phyloP scores from a whole-genome alignment of 305 asterid species.

The Fraxinus velutina region DNA sequence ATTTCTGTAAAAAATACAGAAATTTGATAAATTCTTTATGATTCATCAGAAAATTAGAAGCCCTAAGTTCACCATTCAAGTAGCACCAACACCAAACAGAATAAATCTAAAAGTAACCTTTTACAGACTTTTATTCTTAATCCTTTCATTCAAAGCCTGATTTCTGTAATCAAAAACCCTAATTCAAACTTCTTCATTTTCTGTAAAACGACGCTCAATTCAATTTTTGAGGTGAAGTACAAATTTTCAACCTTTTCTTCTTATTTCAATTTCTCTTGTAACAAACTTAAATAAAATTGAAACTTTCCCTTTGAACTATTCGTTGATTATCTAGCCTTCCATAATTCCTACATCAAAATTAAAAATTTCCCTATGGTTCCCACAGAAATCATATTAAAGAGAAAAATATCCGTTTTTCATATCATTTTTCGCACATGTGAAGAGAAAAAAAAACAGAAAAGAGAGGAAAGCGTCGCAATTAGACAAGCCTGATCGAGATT shows the following conservation, averaged over 20 bases:
- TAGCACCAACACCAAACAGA: background rate
- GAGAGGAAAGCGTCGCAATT: background rate
- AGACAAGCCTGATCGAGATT: slow-evolving; percentile 66
- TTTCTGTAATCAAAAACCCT: background rate
- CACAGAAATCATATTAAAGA: background rate
- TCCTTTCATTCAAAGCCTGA: background rate
- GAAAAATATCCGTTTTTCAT: background rate
- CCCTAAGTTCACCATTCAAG: slow-evolving; percentile 2
- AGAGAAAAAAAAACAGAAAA: slow-evolving; percentile 4
- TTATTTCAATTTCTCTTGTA: background rate
- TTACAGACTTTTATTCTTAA: background rate
- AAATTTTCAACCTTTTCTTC: background rate
- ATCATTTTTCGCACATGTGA: background rate
- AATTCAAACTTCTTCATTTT: background rate
- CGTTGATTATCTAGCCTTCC: background rate
- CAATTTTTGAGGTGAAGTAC: background rate
- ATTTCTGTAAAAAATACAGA: background rate
- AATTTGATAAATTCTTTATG: slow-evolving; percentile 1
- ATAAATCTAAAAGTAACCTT: background rate
- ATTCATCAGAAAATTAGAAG: background rate
- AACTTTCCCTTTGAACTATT: background rate
- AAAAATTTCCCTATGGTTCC: background rate
- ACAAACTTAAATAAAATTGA: background rate
- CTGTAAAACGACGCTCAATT: background rate
- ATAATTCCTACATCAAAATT: background rate